Conservation (phyloP, 2,329 filamentous ascomycete genomes). For the Nemania bipapillata region DNA sequence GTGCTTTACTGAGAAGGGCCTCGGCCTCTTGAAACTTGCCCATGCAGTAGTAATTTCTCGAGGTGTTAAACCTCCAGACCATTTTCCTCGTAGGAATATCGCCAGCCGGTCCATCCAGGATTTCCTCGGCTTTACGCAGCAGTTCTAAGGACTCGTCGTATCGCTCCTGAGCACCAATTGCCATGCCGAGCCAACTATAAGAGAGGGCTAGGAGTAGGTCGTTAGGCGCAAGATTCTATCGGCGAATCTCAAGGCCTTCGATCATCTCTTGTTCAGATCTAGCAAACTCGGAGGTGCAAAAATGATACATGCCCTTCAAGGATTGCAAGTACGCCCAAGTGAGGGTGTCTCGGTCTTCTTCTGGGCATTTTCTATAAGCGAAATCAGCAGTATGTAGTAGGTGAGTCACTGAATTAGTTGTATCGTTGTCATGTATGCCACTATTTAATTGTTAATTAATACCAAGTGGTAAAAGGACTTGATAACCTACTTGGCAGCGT, state of each 20-base stretch:
- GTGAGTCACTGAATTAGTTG: neutral
- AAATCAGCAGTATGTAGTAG: neutral
- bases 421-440: neutral
- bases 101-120: neutral
- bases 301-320: neutral
- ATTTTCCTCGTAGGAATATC: neutral
- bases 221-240: neutral
- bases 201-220: neutral
- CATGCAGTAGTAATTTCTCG: neutral
- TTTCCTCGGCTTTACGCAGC: neutral
- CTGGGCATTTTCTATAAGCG: neutral
- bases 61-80: neutral
- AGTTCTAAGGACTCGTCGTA: neutral
- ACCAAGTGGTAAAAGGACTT: neutral
- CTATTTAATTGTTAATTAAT: neutral
- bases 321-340: neutral
- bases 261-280: neutral
- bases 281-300: neutral
- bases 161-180: neutral
- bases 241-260: neutral
- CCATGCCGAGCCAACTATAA: neutral
- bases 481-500: neutral
- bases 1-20: neutral
- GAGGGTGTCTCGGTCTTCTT: neutral
- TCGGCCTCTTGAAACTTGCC: neutral